Conservation (phyloP, 176 grass and related monocot species). For the Secale cereale region DNA sequence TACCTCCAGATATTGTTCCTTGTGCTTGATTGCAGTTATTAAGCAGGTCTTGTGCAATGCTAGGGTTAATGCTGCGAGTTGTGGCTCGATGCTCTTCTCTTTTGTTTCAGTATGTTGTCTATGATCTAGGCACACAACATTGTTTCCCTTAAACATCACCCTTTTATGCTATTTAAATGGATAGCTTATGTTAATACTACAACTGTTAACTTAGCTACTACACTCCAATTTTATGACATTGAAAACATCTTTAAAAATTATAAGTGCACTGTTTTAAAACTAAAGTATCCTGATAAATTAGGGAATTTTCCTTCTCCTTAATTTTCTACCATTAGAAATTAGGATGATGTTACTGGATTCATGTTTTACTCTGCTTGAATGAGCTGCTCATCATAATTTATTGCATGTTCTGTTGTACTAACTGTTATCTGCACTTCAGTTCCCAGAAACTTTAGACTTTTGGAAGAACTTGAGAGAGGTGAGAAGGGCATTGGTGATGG, state of each 20-base stretch:
- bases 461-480: conserved; percentile 80
- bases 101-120: conserved; percentile 5
- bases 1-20: background rate
- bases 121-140: background rate
- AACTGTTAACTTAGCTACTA: background rate
- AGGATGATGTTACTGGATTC: background rate
- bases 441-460: conserved; percentile 79
- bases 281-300: background rate
- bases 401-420: conserved; percentile 8
- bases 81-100: background rate
- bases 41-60: background rate
- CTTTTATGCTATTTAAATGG: background rate
- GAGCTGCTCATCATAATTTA: conserved; percentile 4
- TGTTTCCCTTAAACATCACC: background rate
- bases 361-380: background rate
- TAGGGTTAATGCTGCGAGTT: background rate
- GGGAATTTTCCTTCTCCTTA: background rate
- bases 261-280: background rate
- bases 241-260: background rate
- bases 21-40: background rate
- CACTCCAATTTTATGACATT: background rate
- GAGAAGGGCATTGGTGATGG: conserved; percentile 90
- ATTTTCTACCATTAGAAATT: background rate
- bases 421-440: conserved; percentile 51
- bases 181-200: background rate